A percentile compares a stretch with the other conserved stretches of the same genome.
phyloP scores from a whole-genome alignment of 495 filamentous ascomycete species.

The Penicillium simplicissimum region DNA sequence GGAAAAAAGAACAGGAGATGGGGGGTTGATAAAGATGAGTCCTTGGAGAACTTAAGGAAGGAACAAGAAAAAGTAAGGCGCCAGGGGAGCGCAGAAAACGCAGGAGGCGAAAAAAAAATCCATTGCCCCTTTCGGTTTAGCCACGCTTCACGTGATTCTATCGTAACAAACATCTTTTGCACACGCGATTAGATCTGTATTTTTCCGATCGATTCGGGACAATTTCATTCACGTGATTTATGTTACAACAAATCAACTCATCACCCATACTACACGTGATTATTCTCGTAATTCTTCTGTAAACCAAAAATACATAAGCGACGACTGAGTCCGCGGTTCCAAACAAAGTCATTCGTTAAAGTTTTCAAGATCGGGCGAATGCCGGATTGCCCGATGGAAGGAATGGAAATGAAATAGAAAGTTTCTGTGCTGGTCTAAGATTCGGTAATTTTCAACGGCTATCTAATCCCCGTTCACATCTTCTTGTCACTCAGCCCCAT shows the following conservation, averaged over 20 bases:
- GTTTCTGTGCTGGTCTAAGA: neutral
- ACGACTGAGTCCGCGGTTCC: neutral
- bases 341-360: conserved; percentile 1
- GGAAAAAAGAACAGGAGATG: conserved; percentile 30
- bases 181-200: neutral
- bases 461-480: conserved; percentile 10
- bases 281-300: conserved; percentile 1
- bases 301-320: neutral
- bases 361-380: conserved; percentile 6
- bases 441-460: neutral
- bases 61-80: conserved; percentile 24
- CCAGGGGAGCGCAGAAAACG: conserved; percentile 27
- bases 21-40: conserved; percentile 19
- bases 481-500: conserved; percentile 60
- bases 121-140: conserved; percentile 20
- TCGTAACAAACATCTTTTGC: no score
- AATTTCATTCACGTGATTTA: neutral
- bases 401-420: neutral
- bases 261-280: neutral
- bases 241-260: no score
- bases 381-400: conserved; percentile 4
- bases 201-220: neutral
- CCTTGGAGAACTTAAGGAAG: conserved; percentile 19
- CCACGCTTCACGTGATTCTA: no score
- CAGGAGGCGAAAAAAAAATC: conserved; percentile 25